A percentile compares a stretch with the other conserved stretches of the same genome.
Conservation (phyloP, 257 asterid genomes). For the Primulina huaijiensis region DNA sequence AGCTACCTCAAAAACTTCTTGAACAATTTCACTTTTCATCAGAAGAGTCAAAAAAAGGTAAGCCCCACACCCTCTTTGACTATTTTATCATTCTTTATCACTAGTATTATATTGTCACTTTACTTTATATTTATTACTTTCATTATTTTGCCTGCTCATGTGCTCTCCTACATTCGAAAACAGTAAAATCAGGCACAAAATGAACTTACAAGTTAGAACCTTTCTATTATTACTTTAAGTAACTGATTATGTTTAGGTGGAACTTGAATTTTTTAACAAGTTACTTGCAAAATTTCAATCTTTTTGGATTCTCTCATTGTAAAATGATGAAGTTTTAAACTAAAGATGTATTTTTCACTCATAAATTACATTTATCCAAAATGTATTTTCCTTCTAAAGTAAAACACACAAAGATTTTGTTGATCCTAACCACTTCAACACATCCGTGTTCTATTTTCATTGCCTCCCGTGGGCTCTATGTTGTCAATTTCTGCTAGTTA, state of each 20-base stretch:
- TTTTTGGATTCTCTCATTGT: too few species aligned
- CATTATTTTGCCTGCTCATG: conserved; percentile 19
- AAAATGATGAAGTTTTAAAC: too few species aligned
- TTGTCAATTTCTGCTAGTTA: conserved; percentile 36
- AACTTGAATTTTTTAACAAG: too few species aligned
- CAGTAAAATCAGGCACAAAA: neutral
- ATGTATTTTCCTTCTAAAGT: neutral
- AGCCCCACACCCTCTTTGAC: conserved; percentile 22
- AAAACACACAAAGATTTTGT: neutral
- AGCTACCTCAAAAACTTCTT: conserved; percentile 39
- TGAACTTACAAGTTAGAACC: conserved; percentile 1
- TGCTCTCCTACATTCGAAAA: conserved; percentile 11
- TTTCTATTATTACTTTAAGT: conserved; percentile 3
- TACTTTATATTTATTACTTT: conserved; percentile 2
- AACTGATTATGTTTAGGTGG: neutral
- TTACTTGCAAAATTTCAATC: too few species aligned
- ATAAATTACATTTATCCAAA: too few species aligned
- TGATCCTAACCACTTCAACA: conserved; percentile 12
- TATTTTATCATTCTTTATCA: conserved; percentile 13
- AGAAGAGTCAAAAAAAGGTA: conserved; percentile 21
- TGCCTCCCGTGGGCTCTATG: conserved; percentile 20
- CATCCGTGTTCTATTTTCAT: too few species aligned
- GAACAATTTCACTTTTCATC: conserved; percentile 12
- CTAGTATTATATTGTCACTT: neutral
- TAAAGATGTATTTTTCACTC: neutral